Conservation (phyloP, 2,329 filamentous ascomycete species). For the Exserohilum turcica region DNA sequence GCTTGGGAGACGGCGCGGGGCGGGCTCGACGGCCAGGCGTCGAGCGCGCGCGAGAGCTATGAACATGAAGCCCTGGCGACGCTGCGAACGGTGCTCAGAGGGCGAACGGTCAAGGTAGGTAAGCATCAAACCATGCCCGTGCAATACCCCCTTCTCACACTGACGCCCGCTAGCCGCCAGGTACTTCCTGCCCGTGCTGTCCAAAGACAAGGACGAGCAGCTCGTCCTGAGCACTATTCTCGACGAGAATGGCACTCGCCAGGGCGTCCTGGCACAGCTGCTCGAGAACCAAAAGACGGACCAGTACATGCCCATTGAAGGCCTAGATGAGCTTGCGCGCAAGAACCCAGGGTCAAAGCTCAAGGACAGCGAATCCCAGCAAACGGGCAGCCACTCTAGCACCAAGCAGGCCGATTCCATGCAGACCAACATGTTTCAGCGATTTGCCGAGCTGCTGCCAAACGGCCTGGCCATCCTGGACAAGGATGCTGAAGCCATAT, state of each 20-base stretch:
- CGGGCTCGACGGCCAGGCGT: conserved; percentile 44
- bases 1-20: conserved; percentile 48
- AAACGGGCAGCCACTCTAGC: neutral
- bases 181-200: conserved; percentile 31
- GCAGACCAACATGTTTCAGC: conserved; percentile 51
- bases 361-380: conserved; percentile 15
- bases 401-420: conserved; percentile 33
- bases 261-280: conserved; percentile 42
- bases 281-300: conserved; percentile 28
- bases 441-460: conserved; percentile 54
- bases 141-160: neutral
- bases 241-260: conserved; percentile 36
- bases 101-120: conserved; percentile 48
- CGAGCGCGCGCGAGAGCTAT: conserved; percentile 39
- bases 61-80: conserved; percentile 42
- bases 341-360: conserved; percentile 16
- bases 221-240: conserved; percentile 42
- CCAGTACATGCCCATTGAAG: conserved; percentile 33
- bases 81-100: conserved; percentile 42
- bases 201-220: conserved; percentile 23
- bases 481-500: conserved; percentile 51
- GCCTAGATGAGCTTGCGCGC: conserved; percentile 26
- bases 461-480: conserved; percentile 55
- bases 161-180: conserved; percentile 28
- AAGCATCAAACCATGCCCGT: conserved; percentile 24